phyloP scores from a whole-genome alignment of 257 asterid genomes.

The Haberlea rhodopensis region DNA sequence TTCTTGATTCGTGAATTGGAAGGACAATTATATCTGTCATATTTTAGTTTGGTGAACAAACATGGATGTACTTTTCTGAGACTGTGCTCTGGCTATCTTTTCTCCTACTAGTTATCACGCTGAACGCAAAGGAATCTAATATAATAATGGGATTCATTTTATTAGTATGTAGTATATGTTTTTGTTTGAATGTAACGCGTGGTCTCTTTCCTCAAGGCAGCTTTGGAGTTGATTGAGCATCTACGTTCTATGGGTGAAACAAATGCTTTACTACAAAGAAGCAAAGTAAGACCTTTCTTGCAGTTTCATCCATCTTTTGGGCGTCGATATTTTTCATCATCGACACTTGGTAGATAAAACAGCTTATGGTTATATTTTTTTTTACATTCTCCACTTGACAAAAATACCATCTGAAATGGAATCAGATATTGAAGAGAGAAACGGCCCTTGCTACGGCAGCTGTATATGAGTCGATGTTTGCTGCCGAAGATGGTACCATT shows the following conservation, averaged over 20 bases:
- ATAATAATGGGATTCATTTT: background rate
- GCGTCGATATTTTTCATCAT: constrained; percentile 3
- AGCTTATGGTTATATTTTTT: constrained; percentile 2
- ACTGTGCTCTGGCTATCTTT: background rate
- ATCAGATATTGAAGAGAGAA: constrained; percentile 78
- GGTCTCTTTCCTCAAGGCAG: constrained; percentile 41
- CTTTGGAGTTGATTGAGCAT: constrained; percentile 95
- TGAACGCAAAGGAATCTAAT: background rate
- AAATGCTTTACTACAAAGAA: constrained; percentile 76
- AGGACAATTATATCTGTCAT: background rate
- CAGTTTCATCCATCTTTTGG: constrained; percentile 12
- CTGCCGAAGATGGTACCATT: background rate
- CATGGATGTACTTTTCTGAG: background rate
- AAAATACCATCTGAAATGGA: constrained; percentile 17
- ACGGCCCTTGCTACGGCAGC: constrained; percentile 71
- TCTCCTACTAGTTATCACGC: background rate
- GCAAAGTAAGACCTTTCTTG: constrained; percentile 45
- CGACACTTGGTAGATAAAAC: constrained; percentile 1
- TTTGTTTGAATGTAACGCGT: constrained; percentile 18
- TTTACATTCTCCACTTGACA: constrained; percentile 3
- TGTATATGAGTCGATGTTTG: background rate
- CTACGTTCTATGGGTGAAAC: constrained; percentile 97
- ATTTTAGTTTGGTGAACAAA: background rate
- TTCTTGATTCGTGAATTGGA: background rate
- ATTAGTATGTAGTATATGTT: background rate